A percentile compares a stretch with the other conserved stretches of the same genome.
phyloP scores from a whole-genome alignment of 345 rosid genomes.

The Adansonia digitata region DNA sequence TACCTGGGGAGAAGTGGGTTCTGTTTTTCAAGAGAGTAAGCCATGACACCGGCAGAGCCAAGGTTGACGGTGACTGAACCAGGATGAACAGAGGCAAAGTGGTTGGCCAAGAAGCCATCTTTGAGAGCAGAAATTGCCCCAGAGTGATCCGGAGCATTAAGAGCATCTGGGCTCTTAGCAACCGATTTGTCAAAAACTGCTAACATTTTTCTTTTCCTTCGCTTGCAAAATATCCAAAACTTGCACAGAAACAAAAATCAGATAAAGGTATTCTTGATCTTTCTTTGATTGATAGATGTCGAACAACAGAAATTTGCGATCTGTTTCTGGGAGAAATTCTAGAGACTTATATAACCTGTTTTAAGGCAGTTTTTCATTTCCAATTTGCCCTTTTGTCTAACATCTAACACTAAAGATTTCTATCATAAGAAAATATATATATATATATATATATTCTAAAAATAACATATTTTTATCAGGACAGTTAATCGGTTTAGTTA shows the following conservation, averaged over 20 bases:
- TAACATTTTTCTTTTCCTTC: conserved; percentile 43
- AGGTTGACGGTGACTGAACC: conserved; percentile 63
- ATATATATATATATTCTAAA: too few species aligned
- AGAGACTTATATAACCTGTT: too few species aligned
- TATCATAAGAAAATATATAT: too few species aligned
- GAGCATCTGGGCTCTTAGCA: conserved; percentile 75
- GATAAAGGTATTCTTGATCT: neutral
- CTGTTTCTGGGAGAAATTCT: too few species aligned
- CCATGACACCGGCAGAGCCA: conserved; percentile 60
- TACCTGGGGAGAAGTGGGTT: conserved; percentile 92
- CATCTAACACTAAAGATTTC: too few species aligned
- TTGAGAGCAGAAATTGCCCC: conserved; percentile 51
- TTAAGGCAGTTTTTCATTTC: too few species aligned
- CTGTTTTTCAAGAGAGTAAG: conserved; percentile 62
- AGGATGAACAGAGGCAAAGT: conserved; percentile 50
- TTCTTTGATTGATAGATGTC: neutral
- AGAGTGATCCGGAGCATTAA: conserved; percentile 23
- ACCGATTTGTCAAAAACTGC: conserved; percentile 86
- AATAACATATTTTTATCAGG: too few species aligned
- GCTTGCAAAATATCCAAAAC: neutral
- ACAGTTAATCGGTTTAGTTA: too few species aligned
- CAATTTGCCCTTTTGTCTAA: too few species aligned
- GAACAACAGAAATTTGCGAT: too few species aligned
- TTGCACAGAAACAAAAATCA: neutral
- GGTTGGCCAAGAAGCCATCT: conserved; percentile 58